Evolutionary conservation across 192 early-diverging fungal genomes (phyloP), one percentile per base, ranked within the genome.

Genomic region (Geranomyces variabilis): DNA sequence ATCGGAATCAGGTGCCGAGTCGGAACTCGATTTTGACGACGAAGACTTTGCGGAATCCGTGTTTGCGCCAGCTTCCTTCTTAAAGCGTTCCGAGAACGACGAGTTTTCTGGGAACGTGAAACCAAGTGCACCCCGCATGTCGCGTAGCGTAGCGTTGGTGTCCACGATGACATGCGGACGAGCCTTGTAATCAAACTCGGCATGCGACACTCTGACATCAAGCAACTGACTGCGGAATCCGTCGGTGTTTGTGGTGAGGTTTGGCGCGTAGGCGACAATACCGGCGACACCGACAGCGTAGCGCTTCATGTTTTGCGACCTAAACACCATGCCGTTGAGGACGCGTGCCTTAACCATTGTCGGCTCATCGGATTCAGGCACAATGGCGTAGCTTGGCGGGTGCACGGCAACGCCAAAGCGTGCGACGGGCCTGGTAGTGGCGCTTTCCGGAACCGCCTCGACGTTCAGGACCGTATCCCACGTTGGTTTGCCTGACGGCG

Each of bases 381-480:
- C 64, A 29, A 55, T 28, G 22, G 45, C 22, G 63, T 65, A 65
- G 15, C 48, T 68, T 14, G 66, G 66, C 36, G 66, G 66, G 48
- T 68, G 66, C 17, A 68, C 53, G 14, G 66, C 48, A 2, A 66
- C 64, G 24, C 64, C 64, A 2, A 30, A 4, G 19, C 22, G 64
- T 0, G 41, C 47, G 29, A 21, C 7, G 24, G 19, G 64, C 15
- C 21, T 41, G 19, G 47, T 14, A 6, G 31, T n/a, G 0, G 22
- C 26, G 15, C 14, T 7, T 48, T 4, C 24, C 28, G 45, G 49
- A 26, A 21, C 30, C 19, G 53, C 10, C 3, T 17, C n/a, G 15
- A 68, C 58, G 58, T 68, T 68, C 21, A 68, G 49, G 51, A 68
- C 58, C 9, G 19, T 5, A 9, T 45, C 47, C 64, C 64, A 66